Percentiles rank a stretch among this genome's conserved stretches.
Evolutionary conservation across 163 green algal species (phyloP).

Genomic region (Coccomyxa subellipsoidea): DNA sequence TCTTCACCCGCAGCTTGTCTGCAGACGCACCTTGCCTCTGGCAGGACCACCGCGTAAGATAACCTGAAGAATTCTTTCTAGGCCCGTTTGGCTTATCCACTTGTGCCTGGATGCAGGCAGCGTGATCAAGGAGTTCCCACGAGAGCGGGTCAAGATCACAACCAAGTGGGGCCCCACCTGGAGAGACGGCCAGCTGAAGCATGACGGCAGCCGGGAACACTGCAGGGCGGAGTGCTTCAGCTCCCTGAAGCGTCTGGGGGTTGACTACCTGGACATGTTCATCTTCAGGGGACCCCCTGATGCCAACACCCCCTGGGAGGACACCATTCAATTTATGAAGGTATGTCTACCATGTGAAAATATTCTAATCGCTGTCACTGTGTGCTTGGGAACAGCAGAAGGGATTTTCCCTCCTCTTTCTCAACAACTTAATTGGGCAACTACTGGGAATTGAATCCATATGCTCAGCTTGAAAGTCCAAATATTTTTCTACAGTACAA

Average conservation of each 20-base stretch:
- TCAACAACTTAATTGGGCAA: too few species aligned
- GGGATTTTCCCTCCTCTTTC: too few species aligned
- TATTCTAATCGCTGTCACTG: background rate
- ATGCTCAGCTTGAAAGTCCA: too few species aligned
- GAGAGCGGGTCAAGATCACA: constrained; percentile 64
- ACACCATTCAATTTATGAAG: constrained; percentile 42
- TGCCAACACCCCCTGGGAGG: constrained; percentile 34
- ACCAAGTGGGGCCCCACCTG: constrained; percentile 54
- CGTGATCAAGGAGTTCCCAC: constrained; percentile 64
- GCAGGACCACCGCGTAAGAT: background rate
- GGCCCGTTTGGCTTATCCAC: too few species aligned
- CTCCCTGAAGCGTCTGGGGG: constrained; percentile 28
- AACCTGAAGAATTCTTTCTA: too few species aligned
- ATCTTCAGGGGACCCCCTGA: constrained; percentile 23
- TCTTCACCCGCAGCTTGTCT: too few species aligned
- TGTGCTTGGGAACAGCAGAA: too few species aligned
- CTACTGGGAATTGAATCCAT: too few species aligned
- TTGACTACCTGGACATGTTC: constrained; percentile 38
- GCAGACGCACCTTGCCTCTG: too few species aligned
- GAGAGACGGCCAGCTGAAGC: background rate
- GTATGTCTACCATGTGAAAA: constrained; percentile 9
- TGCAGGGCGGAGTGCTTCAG: constrained; percentile 14
- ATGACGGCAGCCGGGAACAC: background rate
- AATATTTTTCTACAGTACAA: too few species aligned
- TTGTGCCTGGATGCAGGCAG: too few species aligned